phyloP scores from a whole-genome alignment of 768 basidiomycete species.

The Panaeolus cyanescens region DNA sequence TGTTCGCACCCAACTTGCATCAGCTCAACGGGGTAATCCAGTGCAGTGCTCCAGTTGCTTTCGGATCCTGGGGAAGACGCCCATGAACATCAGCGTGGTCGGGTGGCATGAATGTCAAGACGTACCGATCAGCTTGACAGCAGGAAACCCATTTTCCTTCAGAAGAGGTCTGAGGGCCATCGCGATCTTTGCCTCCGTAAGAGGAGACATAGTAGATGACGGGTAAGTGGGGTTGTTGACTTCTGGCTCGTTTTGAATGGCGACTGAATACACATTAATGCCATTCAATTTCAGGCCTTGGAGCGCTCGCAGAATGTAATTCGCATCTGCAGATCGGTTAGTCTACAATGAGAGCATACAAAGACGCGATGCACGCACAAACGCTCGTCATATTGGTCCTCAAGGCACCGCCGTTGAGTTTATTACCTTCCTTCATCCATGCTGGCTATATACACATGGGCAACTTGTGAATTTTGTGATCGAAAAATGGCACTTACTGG shows the following conservation, averaged over 20 bases:
- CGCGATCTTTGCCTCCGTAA: slow-evolving; percentile 58
- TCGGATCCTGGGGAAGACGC: slow-evolving; percentile 33
- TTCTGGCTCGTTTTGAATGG: slow-evolving; percentile 55
- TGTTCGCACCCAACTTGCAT: slow-evolving; percentile 57
- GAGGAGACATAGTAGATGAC: slow-evolving; percentile 48
- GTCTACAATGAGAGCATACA: neutral
- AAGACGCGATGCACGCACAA: slow-evolving; percentile 30
- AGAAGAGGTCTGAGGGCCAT: slow-evolving; percentile 53
- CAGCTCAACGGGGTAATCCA: slow-evolving; percentile 57
- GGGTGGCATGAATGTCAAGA: neutral
- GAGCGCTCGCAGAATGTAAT: slow-evolving; percentile 65
- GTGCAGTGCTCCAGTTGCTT: slow-evolving; percentile 71
- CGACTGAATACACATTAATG: slow-evolving; percentile 59
- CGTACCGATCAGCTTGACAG: slow-evolving; percentile 60
- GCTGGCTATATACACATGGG: slow-evolving; percentile 47
- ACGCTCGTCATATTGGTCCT: slow-evolving; percentile 40
- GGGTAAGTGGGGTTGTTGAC: slow-evolving; percentile 65
- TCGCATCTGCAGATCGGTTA: slow-evolving; percentile 10
- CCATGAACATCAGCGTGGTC: neutral
- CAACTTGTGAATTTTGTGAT: neutral
- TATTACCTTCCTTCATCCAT: slow-evolving; percentile 71
- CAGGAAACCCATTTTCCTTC: slow-evolving; percentile 57
- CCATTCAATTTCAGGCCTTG: slow-evolving; percentile 64
- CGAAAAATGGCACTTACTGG: slow-evolving; percentile 43
- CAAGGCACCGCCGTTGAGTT: slow-evolving; percentile 68